Conservation (phyloP, 257 asterid species). For the Solanum commersonii region DNA sequence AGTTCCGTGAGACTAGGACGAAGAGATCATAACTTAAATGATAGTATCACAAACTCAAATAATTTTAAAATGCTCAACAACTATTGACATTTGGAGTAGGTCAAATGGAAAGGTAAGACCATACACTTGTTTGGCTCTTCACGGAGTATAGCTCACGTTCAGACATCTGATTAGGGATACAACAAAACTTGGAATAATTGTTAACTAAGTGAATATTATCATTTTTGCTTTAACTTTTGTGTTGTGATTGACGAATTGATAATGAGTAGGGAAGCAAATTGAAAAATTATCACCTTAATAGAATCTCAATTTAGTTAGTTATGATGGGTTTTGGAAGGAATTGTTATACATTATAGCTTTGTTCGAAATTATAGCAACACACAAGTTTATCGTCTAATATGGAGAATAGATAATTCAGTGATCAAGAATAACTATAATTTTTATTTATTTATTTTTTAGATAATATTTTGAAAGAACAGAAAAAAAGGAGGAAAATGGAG, state of each 20-base stretch:
- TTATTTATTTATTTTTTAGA: too few relatives aligned
- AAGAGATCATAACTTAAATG: not conserved
- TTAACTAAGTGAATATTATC: not conserved
- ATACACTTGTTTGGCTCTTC: rapidly evolving
- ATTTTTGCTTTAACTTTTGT: not conserved
- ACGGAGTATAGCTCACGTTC: too few relatives aligned
- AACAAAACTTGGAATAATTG: not conserved
- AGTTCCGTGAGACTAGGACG: not conserved
- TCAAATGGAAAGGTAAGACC: not conserved
- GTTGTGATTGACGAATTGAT: too few relatives aligned
- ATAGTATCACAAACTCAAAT: not conserved
- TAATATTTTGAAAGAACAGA: not conserved
- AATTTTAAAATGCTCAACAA: too few relatives aligned
- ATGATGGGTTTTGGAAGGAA: too few relatives aligned
- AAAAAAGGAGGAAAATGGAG: not conserved
- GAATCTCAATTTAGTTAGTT: not conserved
- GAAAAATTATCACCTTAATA: not conserved
- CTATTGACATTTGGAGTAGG: not conserved
- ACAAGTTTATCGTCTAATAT: too few relatives aligned
- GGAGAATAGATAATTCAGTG: not conserved
- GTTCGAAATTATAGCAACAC: too few relatives aligned
- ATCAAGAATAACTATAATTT: not conserved
- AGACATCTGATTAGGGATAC: too few relatives aligned
- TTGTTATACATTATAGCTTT: too few relatives aligned
- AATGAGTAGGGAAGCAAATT: not conserved